Evolutionary conservation across 1,284 basidiomycete species (phyloP).

Genomic region (Pisolithus thermaeus): DNA sequence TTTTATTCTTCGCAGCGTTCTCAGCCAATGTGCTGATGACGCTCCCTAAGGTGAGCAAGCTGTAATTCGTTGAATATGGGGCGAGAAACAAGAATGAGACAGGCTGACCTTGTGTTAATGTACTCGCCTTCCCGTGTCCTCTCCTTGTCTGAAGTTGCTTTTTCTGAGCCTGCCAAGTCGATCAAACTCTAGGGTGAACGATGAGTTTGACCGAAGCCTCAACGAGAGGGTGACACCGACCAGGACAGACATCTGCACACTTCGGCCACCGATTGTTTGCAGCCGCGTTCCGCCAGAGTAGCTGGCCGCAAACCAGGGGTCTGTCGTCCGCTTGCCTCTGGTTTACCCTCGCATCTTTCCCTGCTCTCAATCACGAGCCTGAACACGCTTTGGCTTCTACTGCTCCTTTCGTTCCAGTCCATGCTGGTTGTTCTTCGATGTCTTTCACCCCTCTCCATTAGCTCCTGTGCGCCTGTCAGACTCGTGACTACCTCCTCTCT

Average conservation of each 20-base stretch:
- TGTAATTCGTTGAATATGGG: constrained; percentile 24
- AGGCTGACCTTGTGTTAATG: constrained; percentile 75
- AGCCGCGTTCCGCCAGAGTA: constrained; percentile 60
- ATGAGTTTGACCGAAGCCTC: constrained; percentile 8
- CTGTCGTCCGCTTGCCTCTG: constrained; percentile 42
- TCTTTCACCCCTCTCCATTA: constrained; percentile 81
- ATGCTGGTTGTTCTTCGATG: constrained; percentile 90
- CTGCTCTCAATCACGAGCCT: constrained; percentile 81
- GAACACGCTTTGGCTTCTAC: constrained; percentile 90
- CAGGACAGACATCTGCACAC: constrained; percentile 77
- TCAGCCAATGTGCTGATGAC: constrained; percentile 89
- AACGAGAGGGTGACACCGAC: constrained; percentile 33
- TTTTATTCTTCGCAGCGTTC: constrained; percentile 74
- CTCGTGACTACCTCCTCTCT: constrained; percentile 91
- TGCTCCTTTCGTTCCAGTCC: constrained; percentile 96
- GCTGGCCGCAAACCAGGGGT: constrained; percentile 56
- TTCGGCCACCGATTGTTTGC: constrained; percentile 66
- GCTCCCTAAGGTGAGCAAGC: constrained; percentile 82
- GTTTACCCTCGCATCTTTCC: constrained; percentile 48
- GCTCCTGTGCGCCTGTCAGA: constrained; percentile 78
- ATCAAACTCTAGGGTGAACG: constrained; percentile 64
- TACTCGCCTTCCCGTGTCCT: constrained; percentile 89
- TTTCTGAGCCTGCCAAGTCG: constrained; percentile 96
- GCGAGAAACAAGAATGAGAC: background rate
- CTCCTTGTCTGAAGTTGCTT: constrained; percentile 90